These are phyloP conservation scores for Quercus suber DNA, from an alignment of 306 rosid genomes.

Conservation along the genomic window DNA sequence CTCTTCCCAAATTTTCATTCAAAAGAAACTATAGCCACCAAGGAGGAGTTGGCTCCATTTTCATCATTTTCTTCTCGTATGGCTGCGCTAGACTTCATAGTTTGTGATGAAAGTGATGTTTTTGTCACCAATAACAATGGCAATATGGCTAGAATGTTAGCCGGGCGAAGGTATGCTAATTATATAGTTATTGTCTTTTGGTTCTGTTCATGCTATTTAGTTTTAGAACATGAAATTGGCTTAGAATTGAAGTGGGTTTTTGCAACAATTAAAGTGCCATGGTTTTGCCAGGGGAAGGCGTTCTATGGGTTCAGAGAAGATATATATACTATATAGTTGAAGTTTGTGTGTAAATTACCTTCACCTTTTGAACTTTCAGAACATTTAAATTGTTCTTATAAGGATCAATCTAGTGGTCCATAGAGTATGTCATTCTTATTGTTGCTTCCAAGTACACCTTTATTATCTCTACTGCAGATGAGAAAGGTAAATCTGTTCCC, in stretches of 20 bases:
- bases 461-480: background rate
- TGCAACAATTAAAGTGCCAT: background rate
- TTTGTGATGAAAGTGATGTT: conserved; percentile 80
- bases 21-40: conserved; percentile 67
- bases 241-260: background rate
- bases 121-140: conserved; percentile 93
- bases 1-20: conserved; percentile 80
- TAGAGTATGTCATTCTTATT: background rate
- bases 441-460: background rate
- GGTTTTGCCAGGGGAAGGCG: background rate
- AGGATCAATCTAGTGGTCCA: background rate
- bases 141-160: conserved; percentile 91
- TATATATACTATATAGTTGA: background rate
- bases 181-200: background rate
- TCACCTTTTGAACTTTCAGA: background rate
- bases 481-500: background rate
- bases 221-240: background rate
- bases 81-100: conserved; percentile 89
- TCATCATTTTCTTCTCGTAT: conserved; percentile 81
- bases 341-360: background rate
- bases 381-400: background rate
- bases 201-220: background rate
- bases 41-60: conserved; percentile 72
- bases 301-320: background rate
- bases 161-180: conserved; percentile 77